Evolutionary conservation across 495 filamentous ascomycete genomes (phyloP).

Genomic region (Lasiosphaeria miniovina): DNA sequence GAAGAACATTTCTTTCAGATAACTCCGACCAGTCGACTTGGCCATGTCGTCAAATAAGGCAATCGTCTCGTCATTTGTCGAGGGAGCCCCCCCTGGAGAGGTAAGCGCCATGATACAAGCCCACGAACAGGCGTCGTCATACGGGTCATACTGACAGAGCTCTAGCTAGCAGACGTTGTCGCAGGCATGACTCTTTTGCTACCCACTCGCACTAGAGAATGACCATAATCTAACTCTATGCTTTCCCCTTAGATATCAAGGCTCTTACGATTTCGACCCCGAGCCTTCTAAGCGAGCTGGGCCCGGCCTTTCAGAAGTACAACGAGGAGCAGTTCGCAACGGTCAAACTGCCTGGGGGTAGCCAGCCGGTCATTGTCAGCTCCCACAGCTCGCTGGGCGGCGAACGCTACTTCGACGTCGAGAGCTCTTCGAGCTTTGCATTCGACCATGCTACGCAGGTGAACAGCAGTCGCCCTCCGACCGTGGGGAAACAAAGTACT

Average conservation of each 20-base stretch:
- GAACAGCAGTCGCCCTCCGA: constrained; percentile 25
- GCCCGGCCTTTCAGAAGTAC: constrained; percentile 87
- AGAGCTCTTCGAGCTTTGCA: constrained; percentile 77
- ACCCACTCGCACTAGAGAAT: not conserved
- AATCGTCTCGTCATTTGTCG: constrained; percentile 80
- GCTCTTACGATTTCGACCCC: constrained; percentile 69
- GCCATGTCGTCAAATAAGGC: constrained; percentile 48
- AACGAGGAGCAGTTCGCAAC: constrained; percentile 91
- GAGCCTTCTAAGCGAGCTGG: constrained; percentile 63
- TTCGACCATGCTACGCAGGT: constrained; percentile 83
- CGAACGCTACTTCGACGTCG: constrained; percentile 84
- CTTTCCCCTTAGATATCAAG: constrained; percentile 70
- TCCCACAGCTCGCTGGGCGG: constrained; percentile 74
- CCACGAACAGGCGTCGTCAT: not conserved
- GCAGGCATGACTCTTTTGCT: constrained; percentile 55
- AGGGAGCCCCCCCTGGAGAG: constrained; percentile 96
- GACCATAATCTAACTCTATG: constrained; percentile 5
- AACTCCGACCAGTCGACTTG: not conserved
- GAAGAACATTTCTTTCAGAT: not conserved
- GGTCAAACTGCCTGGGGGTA: constrained; percentile 82
- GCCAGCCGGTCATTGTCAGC: constrained; percentile 82
- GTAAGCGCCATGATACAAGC: constrained; percentile 48
- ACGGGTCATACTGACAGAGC: not conserved
- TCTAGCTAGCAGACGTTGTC: constrained; percentile 82
- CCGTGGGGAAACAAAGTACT: not conserved